phyloP scores from a whole-genome alignment of 1,139 yeast species.

The Zygosaccharomyces sapae region DNA sequence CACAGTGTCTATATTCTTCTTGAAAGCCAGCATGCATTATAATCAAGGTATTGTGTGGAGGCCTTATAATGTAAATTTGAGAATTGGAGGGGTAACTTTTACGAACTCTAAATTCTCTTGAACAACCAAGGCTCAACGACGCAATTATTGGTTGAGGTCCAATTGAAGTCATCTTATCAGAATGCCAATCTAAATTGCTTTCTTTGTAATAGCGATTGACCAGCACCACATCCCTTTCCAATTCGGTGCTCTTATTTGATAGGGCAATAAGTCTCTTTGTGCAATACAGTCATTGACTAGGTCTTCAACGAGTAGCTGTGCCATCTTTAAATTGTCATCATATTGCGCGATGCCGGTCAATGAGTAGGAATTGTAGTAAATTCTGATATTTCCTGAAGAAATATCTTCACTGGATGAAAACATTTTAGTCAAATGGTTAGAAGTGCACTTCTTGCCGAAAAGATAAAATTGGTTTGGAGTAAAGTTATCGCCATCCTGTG shows the following conservation, averaged over 20 bases:
- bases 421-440: constrained; percentile 47
- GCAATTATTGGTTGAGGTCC: constrained; percentile 70
- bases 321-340: constrained; percentile 41
- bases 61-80: constrained; percentile 19
- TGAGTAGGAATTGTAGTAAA: constrained; percentile 27
- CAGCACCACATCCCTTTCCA: constrained; percentile 56
- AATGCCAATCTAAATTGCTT: constrained; percentile 64
- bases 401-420: constrained; percentile 21
- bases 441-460: constrained; percentile 55
- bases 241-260: constrained; percentile 35
- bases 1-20: constrained; percentile 61
- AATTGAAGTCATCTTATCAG: constrained; percentile 62
- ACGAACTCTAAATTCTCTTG: constrained; percentile 59
- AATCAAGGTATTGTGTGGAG: constrained; percentile 40
- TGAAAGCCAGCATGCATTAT: constrained; percentile 77
- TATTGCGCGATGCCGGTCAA: constrained; percentile 27
- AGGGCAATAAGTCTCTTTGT: constrained; percentile 32
- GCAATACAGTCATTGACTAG: constrained; percentile 41
- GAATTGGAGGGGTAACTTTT: constrained; percentile 36
- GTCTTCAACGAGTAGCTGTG: constrained; percentile 43
- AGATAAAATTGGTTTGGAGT: constrained; percentile 47
- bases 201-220: constrained; percentile 52
- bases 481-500: constrained; percentile 40
- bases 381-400: constrained; percentile 9
- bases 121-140: constrained; percentile 61